Evolutionary conservation across 805 yeast genomes (phyloP), one percentile per base, ranked within the genome.

Genomic region (Lipomyces anomalus): DNA sequence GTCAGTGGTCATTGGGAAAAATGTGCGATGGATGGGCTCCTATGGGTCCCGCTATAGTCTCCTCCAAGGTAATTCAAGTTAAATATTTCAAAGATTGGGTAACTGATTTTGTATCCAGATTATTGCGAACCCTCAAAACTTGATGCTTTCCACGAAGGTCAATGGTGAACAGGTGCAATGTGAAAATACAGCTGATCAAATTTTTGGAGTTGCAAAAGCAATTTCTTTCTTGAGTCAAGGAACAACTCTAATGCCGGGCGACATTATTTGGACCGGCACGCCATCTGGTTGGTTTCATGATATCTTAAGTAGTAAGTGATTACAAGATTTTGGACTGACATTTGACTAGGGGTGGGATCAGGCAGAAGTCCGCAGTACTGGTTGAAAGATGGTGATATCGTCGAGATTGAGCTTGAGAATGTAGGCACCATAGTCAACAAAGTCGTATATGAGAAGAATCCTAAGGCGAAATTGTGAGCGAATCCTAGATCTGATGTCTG

Each of bases 21-120:
- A 69, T 70, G 70, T 75, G 71, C 53, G 81, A 76, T 47, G 71
- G 71, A 3, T 76, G 73, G 71, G 78, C 79, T 1, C 81, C 81
- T 20, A 57, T 76, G 43, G 81, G 80, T 2, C 81, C 81, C 4
- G 73, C 71, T 5, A 64, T 76, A 38, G 76, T 73, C 3, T 61
- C 73, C 1, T 45, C 68, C 2, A 42, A 46, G 24, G 57, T 48
- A 40, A 20, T 37, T 40, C 13, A 18, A 9, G 11, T 18, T 28
- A 9, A 9, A 9, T 9, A 28, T 28, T 9, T 9, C 13, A 13
- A 28, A 28, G 9, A 11, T 28, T 13, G 13, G 32, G 9, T 28
- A 28, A 23, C n/a, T 28, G 11, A 11, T 28, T 39, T 24, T 34
- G 4, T 1, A 47, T 48, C 1, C 44, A 52, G 9, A 44, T 68